These are phyloP conservation scores for Erigeron philadelphicus DNA, from an alignment of 140 eudicot genomes.

Conservation along the genomic window DNA sequence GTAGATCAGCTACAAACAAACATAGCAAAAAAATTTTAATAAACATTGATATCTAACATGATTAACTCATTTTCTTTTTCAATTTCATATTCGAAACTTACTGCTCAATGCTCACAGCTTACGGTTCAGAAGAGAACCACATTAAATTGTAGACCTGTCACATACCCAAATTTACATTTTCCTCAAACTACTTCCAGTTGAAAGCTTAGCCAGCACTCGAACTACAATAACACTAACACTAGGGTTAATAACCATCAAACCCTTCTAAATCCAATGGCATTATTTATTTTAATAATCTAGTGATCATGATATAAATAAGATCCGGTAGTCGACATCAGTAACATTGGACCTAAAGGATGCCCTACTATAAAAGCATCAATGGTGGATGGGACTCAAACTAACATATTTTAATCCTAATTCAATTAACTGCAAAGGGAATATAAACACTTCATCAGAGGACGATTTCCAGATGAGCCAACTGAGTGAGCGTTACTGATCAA, in stretches of 20 bases:
- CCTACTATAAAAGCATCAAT: not conserved
- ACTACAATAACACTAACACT: constrained; percentile 16
- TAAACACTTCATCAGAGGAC: constrained; percentile 18
- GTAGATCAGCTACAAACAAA: too few relatives aligned
- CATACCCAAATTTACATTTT: not conserved
- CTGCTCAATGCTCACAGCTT: too few relatives aligned
- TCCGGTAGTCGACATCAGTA: not conserved
- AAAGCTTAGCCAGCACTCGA: not conserved
- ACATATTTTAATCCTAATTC: constrained; percentile 16
- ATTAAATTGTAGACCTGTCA: not conserved
- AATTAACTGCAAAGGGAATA: constrained; percentile 10
- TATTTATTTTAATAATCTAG: constrained; percentile 14
- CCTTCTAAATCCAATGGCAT: constrained; percentile 13
- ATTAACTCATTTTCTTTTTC: too few relatives aligned
- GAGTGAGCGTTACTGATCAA: constrained; percentile 27
- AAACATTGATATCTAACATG: too few relatives aligned
- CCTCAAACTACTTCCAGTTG: not conserved
- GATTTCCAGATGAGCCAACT: constrained; percentile 8
- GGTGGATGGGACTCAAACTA: constrained; percentile 11
- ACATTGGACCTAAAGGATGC: constrained; percentile 21
- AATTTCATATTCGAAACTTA: too few relatives aligned
- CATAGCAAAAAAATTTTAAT: too few relatives aligned
- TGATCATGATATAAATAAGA: constrained; percentile 10
- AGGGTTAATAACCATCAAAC: constrained; percentile 10
- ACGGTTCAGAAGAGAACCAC: not conserved